Evolutionary conservation across 257 asterid genomes (phyloP).

Genomic region (Forsythia suspensa): DNA sequence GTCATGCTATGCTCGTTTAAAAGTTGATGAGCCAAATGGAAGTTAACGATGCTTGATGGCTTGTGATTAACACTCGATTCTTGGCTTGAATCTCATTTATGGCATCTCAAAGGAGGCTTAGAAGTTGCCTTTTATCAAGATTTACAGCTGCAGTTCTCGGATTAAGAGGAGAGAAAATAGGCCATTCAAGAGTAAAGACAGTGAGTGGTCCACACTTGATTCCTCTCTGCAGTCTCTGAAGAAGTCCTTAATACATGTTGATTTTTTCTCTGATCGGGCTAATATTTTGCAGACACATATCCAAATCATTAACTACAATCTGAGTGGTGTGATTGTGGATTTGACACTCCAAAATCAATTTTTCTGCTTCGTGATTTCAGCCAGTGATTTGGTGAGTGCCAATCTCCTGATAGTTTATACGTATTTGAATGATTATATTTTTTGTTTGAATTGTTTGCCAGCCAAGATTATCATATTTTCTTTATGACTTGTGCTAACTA

Average conservation of each 20-base stretch:
- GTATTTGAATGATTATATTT: too few relatives aligned
- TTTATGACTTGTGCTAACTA: too few relatives aligned
- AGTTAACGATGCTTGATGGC: background rate
- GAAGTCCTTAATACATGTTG: background rate
- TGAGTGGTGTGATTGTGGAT: background rate
- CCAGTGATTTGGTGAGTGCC: background rate
- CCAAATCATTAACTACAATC: background rate
- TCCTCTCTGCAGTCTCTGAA: background rate
- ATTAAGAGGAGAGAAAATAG: background rate
- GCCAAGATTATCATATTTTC: too few relatives aligned
- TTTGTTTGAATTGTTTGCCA: too few relatives aligned
- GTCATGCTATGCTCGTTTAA: background rate
- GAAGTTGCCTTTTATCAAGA: background rate
- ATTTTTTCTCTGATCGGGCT: background rate
- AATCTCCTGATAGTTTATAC: background rate
- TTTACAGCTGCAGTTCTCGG: background rate
- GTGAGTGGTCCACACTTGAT: background rate
- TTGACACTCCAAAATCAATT: background rate
- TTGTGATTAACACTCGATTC: background rate
- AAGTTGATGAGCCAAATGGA: background rate
- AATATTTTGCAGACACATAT: background rate
- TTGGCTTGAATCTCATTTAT: background rate
- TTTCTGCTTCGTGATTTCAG: background rate
- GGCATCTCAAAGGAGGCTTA: background rate
- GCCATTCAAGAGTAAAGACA: background rate